Base-by-base conservation (phyloP, 75 land plant species). In the Selaginella moellendorffii region DNA sequence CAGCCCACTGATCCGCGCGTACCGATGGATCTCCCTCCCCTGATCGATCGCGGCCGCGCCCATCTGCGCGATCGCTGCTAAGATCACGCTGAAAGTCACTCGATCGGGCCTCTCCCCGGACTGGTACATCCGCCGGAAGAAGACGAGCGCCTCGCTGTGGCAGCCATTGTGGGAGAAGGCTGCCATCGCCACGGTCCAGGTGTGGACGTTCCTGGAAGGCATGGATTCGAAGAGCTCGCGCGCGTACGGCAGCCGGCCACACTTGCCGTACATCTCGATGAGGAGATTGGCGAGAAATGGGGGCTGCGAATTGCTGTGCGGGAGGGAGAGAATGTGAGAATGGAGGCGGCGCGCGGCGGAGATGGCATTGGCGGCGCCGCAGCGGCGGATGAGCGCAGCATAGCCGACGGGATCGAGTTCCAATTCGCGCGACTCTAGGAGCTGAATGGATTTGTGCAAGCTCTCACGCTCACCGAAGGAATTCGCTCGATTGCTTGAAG, bases 221-320 rank as follows among this genome's bases (percentile, higher is more conserved):
- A 68, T 68, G 5, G 42, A 22, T 25, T 60, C 52, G 60, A 59
- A 68, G 2, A 58, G 25, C 1, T 23, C 18, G 8, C 24, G 46
- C n/a, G 69, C 65, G 31, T 29, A 62, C 36, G 56, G 19, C 22
- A 68, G 23, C 18, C 14, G 22, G 14, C 64, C 64, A 29, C 69
- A 68, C 14, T 60, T 68, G 18, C 31, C 64, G 31, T 68, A 68
- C 69, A 68, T 68, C 27, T 68, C 65, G 17, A 68, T 51, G 14
- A n/a, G n/a, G n/a, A n/a, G n/a, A n/a, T n/a, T n/a, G n/a, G n/a
- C n/a, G n/a, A n/a, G n/a, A n/a, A n/a, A n/a, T n/a, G n/a, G n/a
- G n/a, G n/a, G n/a, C n/a, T n/a, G n/a, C n/a, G n/a, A n/a, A n/a
- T n/a, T n/a, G n/a, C n/a, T n/a, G n/a, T n/a, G n/a, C n/a, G n/a